Evolutionary conservation across 805 yeast species (phyloP).

Genomic region (Lipomyces chichibuensis): DNA sequence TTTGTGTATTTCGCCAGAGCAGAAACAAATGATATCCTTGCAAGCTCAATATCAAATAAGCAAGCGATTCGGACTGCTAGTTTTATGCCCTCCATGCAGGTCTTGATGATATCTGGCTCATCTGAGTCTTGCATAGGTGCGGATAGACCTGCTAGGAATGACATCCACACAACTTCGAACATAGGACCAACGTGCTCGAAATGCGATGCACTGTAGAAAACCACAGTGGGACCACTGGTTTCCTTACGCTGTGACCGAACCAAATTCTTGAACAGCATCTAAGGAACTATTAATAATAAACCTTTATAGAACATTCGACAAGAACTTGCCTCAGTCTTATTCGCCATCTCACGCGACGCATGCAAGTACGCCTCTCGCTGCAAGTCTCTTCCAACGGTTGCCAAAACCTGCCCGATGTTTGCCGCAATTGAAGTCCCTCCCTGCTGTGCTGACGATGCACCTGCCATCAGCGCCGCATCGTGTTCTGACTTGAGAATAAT

Average conservation of each 20-base stretch:
- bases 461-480: constrained; percentile 82
- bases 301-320: no score
- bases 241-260: constrained; percentile 30
- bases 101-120: constrained; percentile 60
- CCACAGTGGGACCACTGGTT: constrained; percentile 45
- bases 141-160: constrained; percentile 89
- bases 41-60: constrained; percentile 78
- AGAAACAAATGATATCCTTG: constrained; percentile 85
- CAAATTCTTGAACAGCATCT: constrained; percentile 28
- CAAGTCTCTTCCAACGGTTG: constrained; percentile 62
- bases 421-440: constrained; percentile 41
- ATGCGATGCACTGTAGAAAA: constrained; percentile 81
- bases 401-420: constrained; percentile 47
- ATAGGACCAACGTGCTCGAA: constrained; percentile 90
- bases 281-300: not conserved
- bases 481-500: constrained; percentile 92
- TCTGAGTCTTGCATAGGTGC: constrained; percentile 90
- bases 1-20: constrained; percentile 87
- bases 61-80: constrained; percentile 82
- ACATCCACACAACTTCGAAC: constrained; percentile 96
- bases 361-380: constrained; percentile 84
- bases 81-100: constrained; percentile 82
- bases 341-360: constrained; percentile 89
- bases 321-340: constrained; percentile 72
- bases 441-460: constrained; percentile 51